Conservation (phyloP, 176 grass and related monocot species). For the Aegilops speltoides region DNA sequence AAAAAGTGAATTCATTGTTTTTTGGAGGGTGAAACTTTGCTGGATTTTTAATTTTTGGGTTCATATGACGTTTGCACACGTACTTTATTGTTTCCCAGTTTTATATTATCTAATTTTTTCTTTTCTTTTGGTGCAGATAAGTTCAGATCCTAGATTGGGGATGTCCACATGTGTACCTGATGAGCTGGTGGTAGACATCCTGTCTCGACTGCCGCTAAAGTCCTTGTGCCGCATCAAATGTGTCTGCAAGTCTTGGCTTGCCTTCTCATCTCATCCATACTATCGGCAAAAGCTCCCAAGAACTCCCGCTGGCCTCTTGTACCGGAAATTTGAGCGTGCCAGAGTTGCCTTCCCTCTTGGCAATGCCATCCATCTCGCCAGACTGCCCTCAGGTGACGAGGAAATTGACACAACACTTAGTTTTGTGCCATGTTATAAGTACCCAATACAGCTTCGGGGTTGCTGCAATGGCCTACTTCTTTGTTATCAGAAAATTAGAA, state of each 20-base stretch:
- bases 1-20: background rate
- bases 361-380: conserved; percentile 3
- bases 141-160: background rate
- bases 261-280: conserved; percentile 34
- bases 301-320: conserved; percentile 29
- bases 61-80: background rate
- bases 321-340: background rate
- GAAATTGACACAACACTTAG: background rate
- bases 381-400: background rate
- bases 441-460: conserved; percentile 16
- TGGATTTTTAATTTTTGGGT: background rate
- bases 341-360: background rate
- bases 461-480: conserved; percentile 45
- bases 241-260: conserved; percentile 44
- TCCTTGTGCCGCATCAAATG: conserved; percentile 31
- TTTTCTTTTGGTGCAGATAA: background rate
- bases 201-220: conserved; percentile 35
- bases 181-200: conserved; percentile 31
- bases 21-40: background rate
- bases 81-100: background rate
- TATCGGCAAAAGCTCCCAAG: conserved; percentile 17
- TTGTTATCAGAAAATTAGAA: background rate
- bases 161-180: background rate
- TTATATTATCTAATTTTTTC: background rate
- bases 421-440: conserved; percentile 28